These are phyloP conservation scores for Rosa multiflora DNA, from an alignment of 306 rosid species.

Conservation along the genomic window DNA sequence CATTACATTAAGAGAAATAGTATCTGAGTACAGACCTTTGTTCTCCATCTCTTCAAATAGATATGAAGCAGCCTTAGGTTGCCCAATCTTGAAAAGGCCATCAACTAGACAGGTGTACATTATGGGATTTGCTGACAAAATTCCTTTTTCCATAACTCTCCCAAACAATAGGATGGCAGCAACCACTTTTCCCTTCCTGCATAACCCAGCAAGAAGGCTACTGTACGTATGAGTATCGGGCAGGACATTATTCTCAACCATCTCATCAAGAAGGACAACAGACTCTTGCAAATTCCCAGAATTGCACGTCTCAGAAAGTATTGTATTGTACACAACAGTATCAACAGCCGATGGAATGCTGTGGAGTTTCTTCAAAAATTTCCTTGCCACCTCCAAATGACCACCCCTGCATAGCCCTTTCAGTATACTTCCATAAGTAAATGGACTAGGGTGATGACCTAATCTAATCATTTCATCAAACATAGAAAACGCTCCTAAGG, in stretches of 20 bases:
- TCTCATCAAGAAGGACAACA: constrained; percentile 52
- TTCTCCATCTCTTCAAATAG: constrained; percentile 61
- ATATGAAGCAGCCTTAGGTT: constrained; percentile 56
- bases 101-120: constrained; percentile 55
- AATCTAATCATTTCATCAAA: constrained; percentile 59
- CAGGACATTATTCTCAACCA: constrained; percentile 51
- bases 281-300: constrained; percentile 57
- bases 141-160: constrained; percentile 48
- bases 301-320: constrained; percentile 51
- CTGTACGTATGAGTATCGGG: constrained; percentile 61
- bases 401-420: constrained; percentile 68
- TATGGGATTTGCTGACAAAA: constrained; percentile 44
- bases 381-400: constrained; percentile 51
- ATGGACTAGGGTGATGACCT: constrained; percentile 62
- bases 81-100: constrained; percentile 70
- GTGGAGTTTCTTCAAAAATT: constrained; percentile 42
- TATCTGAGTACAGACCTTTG: constrained; percentile 54
- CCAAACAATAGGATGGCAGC: constrained; percentile 51
- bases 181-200: constrained; percentile 58
- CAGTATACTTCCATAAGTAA: constrained; percentile 60
- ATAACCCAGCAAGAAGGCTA: constrained; percentile 57
- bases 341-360: constrained; percentile 51
- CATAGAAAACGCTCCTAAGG: constrained; percentile 50
- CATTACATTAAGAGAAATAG: constrained; percentile 51
- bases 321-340: constrained; percentile 55